phyloP scores from a whole-genome alignment of 495 filamentous ascomycete species.

The Podospora australis region DNA sequence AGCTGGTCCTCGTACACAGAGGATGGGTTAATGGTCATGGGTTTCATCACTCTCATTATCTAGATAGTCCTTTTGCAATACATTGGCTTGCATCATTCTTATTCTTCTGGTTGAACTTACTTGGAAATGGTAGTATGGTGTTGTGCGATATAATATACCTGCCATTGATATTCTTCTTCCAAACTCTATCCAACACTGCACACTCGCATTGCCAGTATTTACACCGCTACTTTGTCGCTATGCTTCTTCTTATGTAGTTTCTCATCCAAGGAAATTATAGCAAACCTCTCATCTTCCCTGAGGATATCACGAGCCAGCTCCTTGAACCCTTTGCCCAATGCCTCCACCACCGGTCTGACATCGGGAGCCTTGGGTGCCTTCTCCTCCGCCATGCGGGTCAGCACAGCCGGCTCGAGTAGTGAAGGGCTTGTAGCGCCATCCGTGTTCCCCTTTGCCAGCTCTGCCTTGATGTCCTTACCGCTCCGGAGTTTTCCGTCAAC shows the following conservation, averaged over 20 bases:
- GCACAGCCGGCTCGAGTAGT: slow-evolving; percentile 17
- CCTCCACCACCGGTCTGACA: slow-evolving; percentile 31
- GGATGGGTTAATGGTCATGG: too few relatives aligned
- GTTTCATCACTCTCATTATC: too few relatives aligned
- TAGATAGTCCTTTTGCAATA: too few relatives aligned
- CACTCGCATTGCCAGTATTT: too few relatives aligned
- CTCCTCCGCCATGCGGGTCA: slow-evolving; percentile 11
- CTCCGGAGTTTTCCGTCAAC: slow-evolving; percentile 37
- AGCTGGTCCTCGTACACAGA: too few relatives aligned
- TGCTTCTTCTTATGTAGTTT: not conserved
- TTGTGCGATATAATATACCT: too few relatives aligned
- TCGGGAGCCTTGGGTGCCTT: slow-evolving; percentile 26
- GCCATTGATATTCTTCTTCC: too few relatives aligned
- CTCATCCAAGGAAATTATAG: not conserved
- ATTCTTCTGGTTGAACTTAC: too few relatives aligned
- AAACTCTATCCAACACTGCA: too few relatives aligned
- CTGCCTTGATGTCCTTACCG: slow-evolving; percentile 45
- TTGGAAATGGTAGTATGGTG: too few relatives aligned
- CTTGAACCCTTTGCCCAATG: slow-evolving; percentile 30
- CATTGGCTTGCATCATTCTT: too few relatives aligned
- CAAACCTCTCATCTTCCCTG: not conserved
- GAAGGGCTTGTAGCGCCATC: slow-evolving; percentile 24
- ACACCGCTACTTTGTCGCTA: not conserved
- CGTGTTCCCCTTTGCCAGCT: slow-evolving; percentile 42
- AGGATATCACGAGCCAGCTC: slow-evolving; percentile 22